Evolutionary conservation across 306 rosid species (phyloP).

Genomic region (Prosopis cineraria): DNA sequence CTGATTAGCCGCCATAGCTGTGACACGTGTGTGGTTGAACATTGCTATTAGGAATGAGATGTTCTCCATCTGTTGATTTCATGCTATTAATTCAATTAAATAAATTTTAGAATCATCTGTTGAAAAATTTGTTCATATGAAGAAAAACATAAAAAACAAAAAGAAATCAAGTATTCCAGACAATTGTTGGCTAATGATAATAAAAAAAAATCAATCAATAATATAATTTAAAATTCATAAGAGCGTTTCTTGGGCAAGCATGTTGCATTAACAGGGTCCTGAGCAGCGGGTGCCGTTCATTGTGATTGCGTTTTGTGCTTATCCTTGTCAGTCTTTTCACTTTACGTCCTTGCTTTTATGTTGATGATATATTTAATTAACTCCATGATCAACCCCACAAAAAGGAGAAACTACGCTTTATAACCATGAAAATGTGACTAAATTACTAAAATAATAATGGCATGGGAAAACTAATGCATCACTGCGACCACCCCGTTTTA

Average conservation of each 20-base stretch:
- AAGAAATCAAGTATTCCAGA: background rate
- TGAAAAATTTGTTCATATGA: too few species aligned
- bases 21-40: background rate
- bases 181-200: too few species aligned
- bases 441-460: too few species aligned
- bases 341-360: background rate
- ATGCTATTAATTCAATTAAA: too few species aligned
- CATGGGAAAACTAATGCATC: too few species aligned
- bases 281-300: background rate
- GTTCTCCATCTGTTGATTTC: background rate
- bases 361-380: background rate
- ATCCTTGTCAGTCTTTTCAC: background rate
- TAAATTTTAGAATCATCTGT: too few species aligned
- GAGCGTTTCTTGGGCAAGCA: background rate
- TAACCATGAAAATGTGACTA: background rate
- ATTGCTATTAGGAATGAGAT: background rate
- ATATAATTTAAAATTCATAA: too few species aligned
- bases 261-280: background rate
- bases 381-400: background rate
- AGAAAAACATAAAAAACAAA: too few species aligned
- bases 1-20: background rate
- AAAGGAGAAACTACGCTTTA: background rate
- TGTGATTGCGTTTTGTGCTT: background rate
- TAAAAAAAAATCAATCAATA: too few species aligned
- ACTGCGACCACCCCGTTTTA: background rate